Evolutionary conservation across 2,329 filamentous ascomycete species (phyloP), one percentile per base, ranked within the genome.

Genomic region (Dothistroma pini): DNA sequence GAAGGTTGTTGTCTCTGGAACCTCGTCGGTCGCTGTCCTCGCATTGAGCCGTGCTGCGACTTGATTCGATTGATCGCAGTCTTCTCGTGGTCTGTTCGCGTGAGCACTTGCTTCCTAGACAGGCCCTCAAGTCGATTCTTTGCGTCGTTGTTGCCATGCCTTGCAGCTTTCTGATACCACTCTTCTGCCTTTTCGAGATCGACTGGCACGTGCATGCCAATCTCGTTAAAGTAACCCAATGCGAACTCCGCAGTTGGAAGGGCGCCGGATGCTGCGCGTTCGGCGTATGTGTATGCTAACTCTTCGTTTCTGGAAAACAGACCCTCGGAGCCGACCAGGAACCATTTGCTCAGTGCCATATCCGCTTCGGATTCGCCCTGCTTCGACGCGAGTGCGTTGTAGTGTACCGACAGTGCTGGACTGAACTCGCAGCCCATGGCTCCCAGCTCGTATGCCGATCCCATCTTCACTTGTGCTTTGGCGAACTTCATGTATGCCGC

Each of bases 311-410:
- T 97, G 62, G 90, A 85, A 72, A 99, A 97, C 7, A 96, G 83
- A 22, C 89, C 89, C 68, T 97, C 93, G 66, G 95, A 93, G 2
- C 95, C 95, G 71, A 96, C 97, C 31, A 99, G 82, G 73, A 97
- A 99, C 95, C 95, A 99, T 76, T 96, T 95, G 76, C 93, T 97
- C 63, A 99, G 92, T 31, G 93, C 92, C 77, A 99, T 89, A 62
- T 96, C 92, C 0, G 93, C 95, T 74, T 99, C 95, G 0, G 92
- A 83, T 70, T 97, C 92, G 19, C 93, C 93, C 77, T 97, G 95
- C 66, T 90, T 88, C 12, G 95, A 90, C 22, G 95, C 93, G 34
- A 99, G 83, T 41, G 91, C 91, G 72, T 97, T 97, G 79, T 99
- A 99, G 74, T 99, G 95, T 57, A 99, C 78, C 0, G 93, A 97